Conservation (phyloP, 441 rosid genomes). For the Eutrema salsugineum region DNA sequence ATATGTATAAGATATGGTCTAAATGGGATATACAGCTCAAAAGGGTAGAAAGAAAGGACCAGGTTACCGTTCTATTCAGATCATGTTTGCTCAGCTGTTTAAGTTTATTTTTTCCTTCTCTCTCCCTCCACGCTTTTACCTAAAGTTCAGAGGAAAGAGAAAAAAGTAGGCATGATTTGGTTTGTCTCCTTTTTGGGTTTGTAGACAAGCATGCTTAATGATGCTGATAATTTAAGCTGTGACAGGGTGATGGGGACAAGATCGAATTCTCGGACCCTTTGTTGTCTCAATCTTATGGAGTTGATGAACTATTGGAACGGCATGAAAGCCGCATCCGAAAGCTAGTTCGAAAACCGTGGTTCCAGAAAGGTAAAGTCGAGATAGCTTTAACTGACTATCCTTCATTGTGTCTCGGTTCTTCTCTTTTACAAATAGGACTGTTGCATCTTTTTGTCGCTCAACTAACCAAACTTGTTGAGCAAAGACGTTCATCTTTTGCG, state of each 20-base stretch:
- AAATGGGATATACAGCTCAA: slow-evolving; percentile 2
- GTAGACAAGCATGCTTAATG: slow-evolving; percentile 26
- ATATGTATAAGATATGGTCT: neutral
- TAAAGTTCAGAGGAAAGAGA: slow-evolving; percentile 10
- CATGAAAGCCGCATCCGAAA: slow-evolving; percentile 80
- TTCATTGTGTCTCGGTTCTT: neutral
- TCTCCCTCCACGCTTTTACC: slow-evolving; percentile 9
- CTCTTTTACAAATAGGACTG: neutral
- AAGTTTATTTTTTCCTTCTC: neutral
- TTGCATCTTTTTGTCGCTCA: neutral
- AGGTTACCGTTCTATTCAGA: slow-evolving; percentile 12
- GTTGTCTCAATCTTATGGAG: slow-evolving; percentile 63
- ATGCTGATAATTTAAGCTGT: slow-evolving; percentile 16
- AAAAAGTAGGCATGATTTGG: slow-evolving; percentile 21
- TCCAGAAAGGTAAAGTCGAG: slow-evolving; percentile 60
- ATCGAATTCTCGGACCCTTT: slow-evolving; percentile 91
- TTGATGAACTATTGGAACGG: slow-evolving; percentile 72
- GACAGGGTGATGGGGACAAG: slow-evolving; percentile 70
- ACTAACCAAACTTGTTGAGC: neutral
- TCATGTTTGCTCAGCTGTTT: slow-evolving; percentile 23
- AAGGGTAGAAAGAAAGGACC: slow-evolving; percentile 15
- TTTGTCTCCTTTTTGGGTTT: slow-evolving; percentile 16
- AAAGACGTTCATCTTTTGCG: neutral
- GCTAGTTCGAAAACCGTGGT: slow-evolving; percentile 84
- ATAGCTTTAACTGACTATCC: neutral